Conservation (phyloP, 176 grass and related monocot genomes). For the Oryza rufipogon region DNA sequence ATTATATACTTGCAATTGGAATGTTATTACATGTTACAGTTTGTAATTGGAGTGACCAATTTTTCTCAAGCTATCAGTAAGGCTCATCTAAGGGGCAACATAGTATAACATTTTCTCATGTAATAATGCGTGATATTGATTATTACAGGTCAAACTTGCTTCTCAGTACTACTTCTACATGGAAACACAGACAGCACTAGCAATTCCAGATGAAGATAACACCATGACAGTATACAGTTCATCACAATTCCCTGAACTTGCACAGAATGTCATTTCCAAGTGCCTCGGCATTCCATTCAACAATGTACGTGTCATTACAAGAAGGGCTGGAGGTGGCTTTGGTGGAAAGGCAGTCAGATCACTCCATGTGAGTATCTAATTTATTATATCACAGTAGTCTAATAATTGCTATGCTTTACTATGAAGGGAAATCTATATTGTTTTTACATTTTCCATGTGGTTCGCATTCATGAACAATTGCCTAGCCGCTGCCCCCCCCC, state of each 20-base stretch:
- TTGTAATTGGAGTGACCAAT: not conserved
- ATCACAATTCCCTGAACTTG: conserved; percentile 50
- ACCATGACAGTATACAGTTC: conserved; percentile 68
- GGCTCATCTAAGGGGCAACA: too few species aligned
- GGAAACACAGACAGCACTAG: conserved; percentile 73
- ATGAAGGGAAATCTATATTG: not conserved
- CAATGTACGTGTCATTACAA: conserved; percentile 72
- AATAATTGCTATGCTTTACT: not conserved
- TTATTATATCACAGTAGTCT: not conserved
- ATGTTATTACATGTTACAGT: not conserved
- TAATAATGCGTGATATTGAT: conserved; percentile 6
- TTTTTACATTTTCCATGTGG: not conserved
- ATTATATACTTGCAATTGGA: not conserved
- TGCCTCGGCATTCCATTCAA: conserved; percentile 68
- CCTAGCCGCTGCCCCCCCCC: too few species aligned
- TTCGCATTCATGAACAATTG: not conserved
- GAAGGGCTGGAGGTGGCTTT: conserved; percentile 82
- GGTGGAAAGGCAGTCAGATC: conserved; percentile 58
- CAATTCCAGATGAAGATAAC: conserved; percentile 76
- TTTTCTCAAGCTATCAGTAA: not conserved
- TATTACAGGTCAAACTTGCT: conserved; percentile 68
- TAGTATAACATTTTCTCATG: too few species aligned
- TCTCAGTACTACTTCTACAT: conserved; percentile 83
- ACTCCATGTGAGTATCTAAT: conserved; percentile 38
- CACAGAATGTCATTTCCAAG: conserved; percentile 55